phyloP scores from a whole-genome alignment of 139 green algal genomes.

The Chlorella sorokiniana region DNA sequence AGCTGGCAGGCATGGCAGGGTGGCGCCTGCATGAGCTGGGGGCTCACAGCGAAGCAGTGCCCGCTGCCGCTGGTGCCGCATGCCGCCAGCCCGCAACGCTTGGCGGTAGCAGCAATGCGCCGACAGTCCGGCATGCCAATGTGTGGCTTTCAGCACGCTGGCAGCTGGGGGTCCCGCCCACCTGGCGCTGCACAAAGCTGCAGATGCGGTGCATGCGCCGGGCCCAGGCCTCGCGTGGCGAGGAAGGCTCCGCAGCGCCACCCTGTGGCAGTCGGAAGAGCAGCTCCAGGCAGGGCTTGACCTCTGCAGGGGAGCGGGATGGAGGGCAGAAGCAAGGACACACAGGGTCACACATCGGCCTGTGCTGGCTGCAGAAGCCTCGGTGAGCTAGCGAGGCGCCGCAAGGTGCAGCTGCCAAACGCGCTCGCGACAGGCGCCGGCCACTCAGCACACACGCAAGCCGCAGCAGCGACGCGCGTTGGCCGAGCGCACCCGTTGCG shows the following conservation, averaged over 20 bases:
- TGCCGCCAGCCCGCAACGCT: not conserved
- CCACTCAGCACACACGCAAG: not conserved
- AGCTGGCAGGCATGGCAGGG: not conserved
- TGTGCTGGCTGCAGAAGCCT: not conserved
- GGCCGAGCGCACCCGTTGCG: not conserved
- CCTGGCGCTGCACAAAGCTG: not conserved
- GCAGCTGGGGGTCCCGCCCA: not conserved
- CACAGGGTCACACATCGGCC: not conserved
- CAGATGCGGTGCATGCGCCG: constrained; percentile 8
- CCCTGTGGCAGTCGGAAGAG: not conserved
- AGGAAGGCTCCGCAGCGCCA: no score
- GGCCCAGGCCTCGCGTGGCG: not conserved
- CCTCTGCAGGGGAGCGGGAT: not conserved
- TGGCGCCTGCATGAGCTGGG: not conserved
- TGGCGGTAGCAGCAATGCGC: not conserved
- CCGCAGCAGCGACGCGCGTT: not conserved
- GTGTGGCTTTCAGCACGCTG: no score
- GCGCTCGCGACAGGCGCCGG: not conserved
- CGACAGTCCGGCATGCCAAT: not conserved
- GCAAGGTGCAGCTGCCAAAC: not conserved
- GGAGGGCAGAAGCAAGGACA: not conserved
- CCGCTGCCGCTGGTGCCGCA: not conserved
- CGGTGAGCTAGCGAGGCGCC: not conserved
- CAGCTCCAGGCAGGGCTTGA: constrained; percentile 3
- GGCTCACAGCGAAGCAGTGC: not conserved